These are phyloP conservation scores for Thoreauomyces humboldtii DNA, from an alignment of 192 early-diverging fungal species.

Conservation along the genomic window DNA sequence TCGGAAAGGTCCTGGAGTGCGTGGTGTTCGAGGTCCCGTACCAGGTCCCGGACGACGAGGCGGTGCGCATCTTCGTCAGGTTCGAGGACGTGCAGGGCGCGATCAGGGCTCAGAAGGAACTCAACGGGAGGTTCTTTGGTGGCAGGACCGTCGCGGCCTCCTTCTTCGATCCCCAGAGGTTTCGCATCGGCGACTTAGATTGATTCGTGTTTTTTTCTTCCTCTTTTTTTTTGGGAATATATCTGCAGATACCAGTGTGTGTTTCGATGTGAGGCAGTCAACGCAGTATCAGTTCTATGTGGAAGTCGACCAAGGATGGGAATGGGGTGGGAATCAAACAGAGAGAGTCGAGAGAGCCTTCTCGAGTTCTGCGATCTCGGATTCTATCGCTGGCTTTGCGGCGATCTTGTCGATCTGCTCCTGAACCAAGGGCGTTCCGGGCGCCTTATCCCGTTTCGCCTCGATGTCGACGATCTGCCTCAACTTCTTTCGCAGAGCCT, in stretches of 20 bases:
- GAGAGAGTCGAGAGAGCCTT: background rate
- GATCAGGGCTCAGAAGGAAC: constrained; percentile 26
- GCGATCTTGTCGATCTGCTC: constrained; percentile 68
- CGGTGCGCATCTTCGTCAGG: constrained; percentile 79
- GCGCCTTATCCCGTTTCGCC: constrained; percentile 33
- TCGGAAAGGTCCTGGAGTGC: constrained; percentile 68
- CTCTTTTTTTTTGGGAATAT: too few relatives aligned
- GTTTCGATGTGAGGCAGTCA: too few relatives aligned
- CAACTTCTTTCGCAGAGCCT: constrained; percentile 67
- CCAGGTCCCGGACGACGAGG: constrained; percentile 57
- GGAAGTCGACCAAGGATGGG: too few relatives aligned
- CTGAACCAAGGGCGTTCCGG: constrained; percentile 27
- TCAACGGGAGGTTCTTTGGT: constrained; percentile 78
- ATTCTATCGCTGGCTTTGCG: constrained; percentile 43
- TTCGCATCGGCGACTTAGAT: too few relatives aligned
- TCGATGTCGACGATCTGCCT: constrained; percentile 63
- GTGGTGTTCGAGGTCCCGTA: constrained; percentile 62
- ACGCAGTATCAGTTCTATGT: too few relatives aligned
- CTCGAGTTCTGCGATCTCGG: constrained; percentile 41
- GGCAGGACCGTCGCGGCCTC: constrained; percentile 61
- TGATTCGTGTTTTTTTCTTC: too few relatives aligned
- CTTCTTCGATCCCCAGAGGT: constrained; percentile 60
- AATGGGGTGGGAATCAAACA: too few relatives aligned
- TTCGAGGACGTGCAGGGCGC: constrained; percentile 38
- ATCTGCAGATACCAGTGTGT: too few relatives aligned